Evolutionary conservation across 495 filamentous ascomycete genomes (phyloP), one percentile per base, ranked within the genome.

Genomic region (Trichoderma erinaceum): DNA sequence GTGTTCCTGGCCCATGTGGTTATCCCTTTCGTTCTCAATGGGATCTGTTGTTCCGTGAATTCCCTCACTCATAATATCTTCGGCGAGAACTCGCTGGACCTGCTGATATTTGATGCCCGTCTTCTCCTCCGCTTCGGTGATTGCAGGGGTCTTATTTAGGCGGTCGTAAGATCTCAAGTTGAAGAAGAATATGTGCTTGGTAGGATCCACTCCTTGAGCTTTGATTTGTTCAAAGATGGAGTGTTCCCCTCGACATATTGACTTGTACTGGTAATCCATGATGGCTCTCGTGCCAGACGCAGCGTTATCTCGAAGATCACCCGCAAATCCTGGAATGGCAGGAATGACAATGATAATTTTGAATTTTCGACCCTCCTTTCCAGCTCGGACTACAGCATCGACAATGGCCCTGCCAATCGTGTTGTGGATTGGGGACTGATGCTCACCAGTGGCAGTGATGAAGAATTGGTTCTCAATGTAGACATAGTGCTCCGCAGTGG

Each of bases 391-490:
- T 41, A 90, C 89, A 1, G 95, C 95, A 65, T 97, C 92, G 15
- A 97, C 95, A 63, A 99, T 96, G 11, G 95, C 86, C 15, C 81
- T 81, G 8, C 95, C 95, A 68, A 97, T 89, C 16, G 85, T 88
- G 76, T 99, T 99, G 74, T 92, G 87, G 63, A 97, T 86, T 1
- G 93, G 94, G 0, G 79, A 76, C 77, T 97, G 93, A 44, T 96
- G 75, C 32, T 94, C 90, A 15, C 94, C 92, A 1, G 94, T 98
- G 11, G 94, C 92, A 13, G 93, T 96, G 73, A 96, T 95, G 83
- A 98, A 97, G 81, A 97, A 97, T 71, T 98, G 94, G 71, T 98
- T 98, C 76, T 97, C 93, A 69, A 97, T 97, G 78, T 98, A 98
- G 63, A 98, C 89, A 74, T 88, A 97, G 74, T 97, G 92, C 77